Evolutionary conservation across 257 asterid species (phyloP).

Genomic region (Salvia rosmarinus): DNA sequence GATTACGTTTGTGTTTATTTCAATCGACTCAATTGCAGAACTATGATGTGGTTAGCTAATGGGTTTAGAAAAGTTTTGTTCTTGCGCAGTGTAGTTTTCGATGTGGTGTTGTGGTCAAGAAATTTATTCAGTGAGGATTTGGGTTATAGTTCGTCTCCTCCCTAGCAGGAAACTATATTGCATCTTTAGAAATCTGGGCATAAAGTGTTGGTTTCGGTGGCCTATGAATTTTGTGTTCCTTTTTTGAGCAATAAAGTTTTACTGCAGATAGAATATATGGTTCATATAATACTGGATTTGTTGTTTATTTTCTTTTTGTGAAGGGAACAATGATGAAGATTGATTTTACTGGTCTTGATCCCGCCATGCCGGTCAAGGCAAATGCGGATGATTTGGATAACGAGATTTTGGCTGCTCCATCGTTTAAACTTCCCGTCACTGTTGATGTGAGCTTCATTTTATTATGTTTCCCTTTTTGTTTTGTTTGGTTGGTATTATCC

Average conservation of each 20-base stretch:
- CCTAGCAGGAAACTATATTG: background rate
- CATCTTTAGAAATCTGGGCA: conserved; percentile 1
- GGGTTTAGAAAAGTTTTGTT: background rate
- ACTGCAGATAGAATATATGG: background rate
- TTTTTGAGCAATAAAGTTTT: too few relatives aligned
- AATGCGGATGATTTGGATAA: conserved; percentile 39
- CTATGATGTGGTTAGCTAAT: background rate
- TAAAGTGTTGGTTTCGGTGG: background rate
- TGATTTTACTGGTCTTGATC: conserved; percentile 78
- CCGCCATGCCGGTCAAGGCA: conserved; percentile 54
- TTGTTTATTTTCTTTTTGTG: conserved; percentile 25
- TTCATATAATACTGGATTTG: background rate
- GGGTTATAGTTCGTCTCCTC: background rate
- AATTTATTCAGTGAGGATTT: background rate
- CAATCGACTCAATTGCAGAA: conserved; percentile 1
- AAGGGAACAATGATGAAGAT: conserved; percentile 62
- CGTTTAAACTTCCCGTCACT: conserved; percentile 33
- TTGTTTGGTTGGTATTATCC: background rate
- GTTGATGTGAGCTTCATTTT: conserved; percentile 57
- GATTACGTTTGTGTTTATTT: background rate
- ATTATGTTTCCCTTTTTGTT: background rate
- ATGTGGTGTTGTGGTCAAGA: background rate
- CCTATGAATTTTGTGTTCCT: background rate
- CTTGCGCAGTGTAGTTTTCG: background rate
- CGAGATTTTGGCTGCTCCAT: conserved; percentile 22